These are phyloP conservation scores for Ogataea ganodermae DNA, from an alignment of 805 yeast genomes.

Conservation along the genomic window DNA sequence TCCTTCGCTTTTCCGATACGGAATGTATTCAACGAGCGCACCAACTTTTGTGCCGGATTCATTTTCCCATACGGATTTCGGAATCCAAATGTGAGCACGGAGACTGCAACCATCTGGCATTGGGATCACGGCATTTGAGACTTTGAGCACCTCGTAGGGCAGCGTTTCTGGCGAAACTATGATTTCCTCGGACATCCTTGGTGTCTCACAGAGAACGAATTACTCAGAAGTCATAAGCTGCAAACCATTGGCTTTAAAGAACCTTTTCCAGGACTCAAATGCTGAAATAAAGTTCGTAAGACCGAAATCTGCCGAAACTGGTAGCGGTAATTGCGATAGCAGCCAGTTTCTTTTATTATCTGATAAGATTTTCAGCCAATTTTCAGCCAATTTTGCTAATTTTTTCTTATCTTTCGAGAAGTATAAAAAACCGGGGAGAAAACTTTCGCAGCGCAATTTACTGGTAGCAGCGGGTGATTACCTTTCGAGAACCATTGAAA, in stretches of 20 bases:
- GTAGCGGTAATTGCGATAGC: background rate
- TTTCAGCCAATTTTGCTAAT: background rate
- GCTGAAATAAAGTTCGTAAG: too few species aligned
- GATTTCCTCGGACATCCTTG: too few species aligned
- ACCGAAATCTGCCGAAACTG: too few species aligned
- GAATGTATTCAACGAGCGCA: slow-evolving; percentile 44
- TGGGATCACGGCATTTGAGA: slow-evolving; percentile 33
- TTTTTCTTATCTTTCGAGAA: background rate
- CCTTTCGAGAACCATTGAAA: background rate
- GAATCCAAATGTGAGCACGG: slow-evolving; percentile 47
- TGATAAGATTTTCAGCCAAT: too few species aligned
- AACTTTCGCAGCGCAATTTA: background rate
- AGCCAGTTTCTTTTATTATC: slow-evolving; percentile 22
- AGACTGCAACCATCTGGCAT: slow-evolving; percentile 17
- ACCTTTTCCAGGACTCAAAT: too few species aligned
- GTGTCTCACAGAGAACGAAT: too few species aligned
- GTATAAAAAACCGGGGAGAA: background rate
- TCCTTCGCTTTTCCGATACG: slow-evolving; percentile 44
- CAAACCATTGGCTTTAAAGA: too few species aligned
- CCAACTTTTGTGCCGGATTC: slow-evolving; percentile 30
- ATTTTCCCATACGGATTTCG: slow-evolving; percentile 32
- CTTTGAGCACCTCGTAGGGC: slow-evolving; percentile 34
- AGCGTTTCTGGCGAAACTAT: slow-evolving; percentile 15
- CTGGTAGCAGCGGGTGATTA: too few species aligned
- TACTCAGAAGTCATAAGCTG: too few species aligned